phyloP scores from a whole-genome alignment of 2,329 filamentous ascomycete species.

The Podosphaera xanthii region DNA sequence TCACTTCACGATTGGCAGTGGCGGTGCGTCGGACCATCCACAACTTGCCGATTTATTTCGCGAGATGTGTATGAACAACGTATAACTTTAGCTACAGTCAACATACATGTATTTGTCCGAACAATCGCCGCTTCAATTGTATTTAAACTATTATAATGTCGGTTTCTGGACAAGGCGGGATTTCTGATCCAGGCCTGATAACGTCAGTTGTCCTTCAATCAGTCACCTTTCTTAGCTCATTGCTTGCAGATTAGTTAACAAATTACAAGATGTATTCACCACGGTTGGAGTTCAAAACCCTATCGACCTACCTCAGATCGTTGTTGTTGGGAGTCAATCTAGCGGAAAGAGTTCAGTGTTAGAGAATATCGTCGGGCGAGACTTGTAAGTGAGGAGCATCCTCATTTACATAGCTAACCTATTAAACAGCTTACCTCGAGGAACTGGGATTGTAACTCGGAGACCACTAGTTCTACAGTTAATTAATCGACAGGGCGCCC shows the following conservation, averaged over 20 bases:
- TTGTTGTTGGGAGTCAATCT: conserved; percentile 92
- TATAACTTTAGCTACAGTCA: background rate
- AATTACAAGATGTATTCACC: conserved; percentile 96
- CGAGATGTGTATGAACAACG: background rate
- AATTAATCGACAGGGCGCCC: conserved; percentile 61
- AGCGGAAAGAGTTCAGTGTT: conserved; percentile 98
- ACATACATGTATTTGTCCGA: background rate
- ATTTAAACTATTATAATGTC: conserved; percentile 7
- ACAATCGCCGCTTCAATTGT: background rate
- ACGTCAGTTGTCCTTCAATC: conserved; percentile 23
- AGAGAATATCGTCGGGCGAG: conserved; percentile 94
- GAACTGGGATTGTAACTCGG: conserved; percentile 90
- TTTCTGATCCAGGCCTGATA: conserved; percentile 43
- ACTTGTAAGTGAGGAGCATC: conserved; percentile 51
- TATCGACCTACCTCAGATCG: conserved; percentile 96
- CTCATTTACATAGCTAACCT: background rate
- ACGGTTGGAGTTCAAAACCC: conserved; percentile 98
- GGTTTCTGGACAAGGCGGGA: conserved; percentile 25
- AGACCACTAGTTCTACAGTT: conserved; percentile 91
- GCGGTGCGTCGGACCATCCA: background rate
- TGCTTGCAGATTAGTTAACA: conserved; percentile 60
- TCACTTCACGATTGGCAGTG: background rate
- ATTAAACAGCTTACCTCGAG: conserved; percentile 51
- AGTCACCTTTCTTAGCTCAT: conserved; percentile 5
- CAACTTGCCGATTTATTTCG: background rate